Base-by-base conservation (phyloP, 305 asterid species). In the Plantago coronopus region DNA sequence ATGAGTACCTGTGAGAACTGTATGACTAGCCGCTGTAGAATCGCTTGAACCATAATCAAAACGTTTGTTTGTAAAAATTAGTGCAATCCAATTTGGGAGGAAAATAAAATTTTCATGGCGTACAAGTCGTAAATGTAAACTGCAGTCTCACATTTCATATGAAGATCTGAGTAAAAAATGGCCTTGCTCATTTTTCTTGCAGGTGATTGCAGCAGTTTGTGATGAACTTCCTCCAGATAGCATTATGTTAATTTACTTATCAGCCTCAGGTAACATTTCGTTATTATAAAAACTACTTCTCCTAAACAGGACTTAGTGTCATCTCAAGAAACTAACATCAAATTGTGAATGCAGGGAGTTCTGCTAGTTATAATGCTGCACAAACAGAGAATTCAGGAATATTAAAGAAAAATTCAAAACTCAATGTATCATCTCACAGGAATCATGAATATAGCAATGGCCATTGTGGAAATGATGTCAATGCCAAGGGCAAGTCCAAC, bases 171-270 rank as follows among this genome's bases (percentile, higher is more conserved):
- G 58, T 8, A 48, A 50, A 22, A 13, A 27, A 54, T 62, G 49
- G 57, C 51, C 47, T 63, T 67, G 47, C 54, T 62, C 64, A 19
- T 69, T 53, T n/a, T 55, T 29, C 63, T 60, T 57, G 37, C 86
- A 93, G 99, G 95, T 83, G 69, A 78, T 93, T 65, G 99, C 99
- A 43, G 77, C 95, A 57, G 81, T 81, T 27, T 87, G 94, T 64
- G 95, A 86, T 78, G 94, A 86, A 73, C 99, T 93, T 61, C 94
- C 95, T 69, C 79, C 72, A 40, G 99, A 93, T 67, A 83, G 78
- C 74, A 83, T 89, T 62, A 72, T 93, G 88, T 83, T 93, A 62
- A 63, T 93, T 66, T 93, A 93, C 77, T 63, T 93, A 61, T 87
- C 99, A 51, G 83, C 95, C 27, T 60, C 94, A 82, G 97, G 99